phyloP scores from a whole-genome alignment of 2,329 filamentous ascomycete species.

The Cryphonectria japonica region DNA sequence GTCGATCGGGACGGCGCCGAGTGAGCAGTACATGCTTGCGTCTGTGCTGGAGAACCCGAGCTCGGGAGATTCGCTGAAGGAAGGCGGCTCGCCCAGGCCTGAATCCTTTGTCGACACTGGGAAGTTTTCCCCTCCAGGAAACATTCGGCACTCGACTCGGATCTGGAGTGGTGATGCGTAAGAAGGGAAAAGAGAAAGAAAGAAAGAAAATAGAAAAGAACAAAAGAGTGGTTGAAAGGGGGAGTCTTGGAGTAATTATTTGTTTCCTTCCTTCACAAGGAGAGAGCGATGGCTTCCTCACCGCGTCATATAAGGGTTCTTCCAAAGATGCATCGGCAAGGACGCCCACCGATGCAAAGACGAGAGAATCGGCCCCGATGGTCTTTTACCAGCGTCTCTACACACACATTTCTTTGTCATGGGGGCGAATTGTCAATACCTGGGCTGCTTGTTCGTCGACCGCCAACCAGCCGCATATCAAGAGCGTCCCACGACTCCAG shows the following conservation, averaged over 20 bases:
- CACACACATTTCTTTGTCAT: not conserved
- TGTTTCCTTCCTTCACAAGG: not conserved
- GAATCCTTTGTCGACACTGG: not conserved
- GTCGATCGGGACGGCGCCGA: not conserved
- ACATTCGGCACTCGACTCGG: not conserved
- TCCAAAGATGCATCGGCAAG: not conserved
- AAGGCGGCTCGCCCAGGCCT: not conserved
- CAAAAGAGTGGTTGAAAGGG: too few relatives aligned
- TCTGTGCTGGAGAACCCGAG: constrained; percentile 7
- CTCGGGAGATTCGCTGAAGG: not conserved
- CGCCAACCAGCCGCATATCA: not conserved
- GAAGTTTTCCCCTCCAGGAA: not conserved
- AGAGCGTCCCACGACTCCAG: too few relatives aligned
- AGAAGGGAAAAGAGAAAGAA: not conserved
- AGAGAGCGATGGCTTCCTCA: not conserved
- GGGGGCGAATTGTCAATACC: not conserved
- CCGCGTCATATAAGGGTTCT: not conserved
- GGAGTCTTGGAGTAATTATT: not conserved
- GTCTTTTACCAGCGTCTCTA: not conserved
- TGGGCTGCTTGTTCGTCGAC: not conserved
- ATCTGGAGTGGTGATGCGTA: not conserved
- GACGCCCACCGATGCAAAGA: not conserved
- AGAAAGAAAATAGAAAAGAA: too few relatives aligned
- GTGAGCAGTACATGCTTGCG: constrained; percentile 8
- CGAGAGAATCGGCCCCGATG: not conserved